Evolutionary conservation across 1,284 basidiomycete genomes (phyloP), one percentile per base, ranked within the genome.

Genomic region (Rhizopogon hawkerae): DNA sequence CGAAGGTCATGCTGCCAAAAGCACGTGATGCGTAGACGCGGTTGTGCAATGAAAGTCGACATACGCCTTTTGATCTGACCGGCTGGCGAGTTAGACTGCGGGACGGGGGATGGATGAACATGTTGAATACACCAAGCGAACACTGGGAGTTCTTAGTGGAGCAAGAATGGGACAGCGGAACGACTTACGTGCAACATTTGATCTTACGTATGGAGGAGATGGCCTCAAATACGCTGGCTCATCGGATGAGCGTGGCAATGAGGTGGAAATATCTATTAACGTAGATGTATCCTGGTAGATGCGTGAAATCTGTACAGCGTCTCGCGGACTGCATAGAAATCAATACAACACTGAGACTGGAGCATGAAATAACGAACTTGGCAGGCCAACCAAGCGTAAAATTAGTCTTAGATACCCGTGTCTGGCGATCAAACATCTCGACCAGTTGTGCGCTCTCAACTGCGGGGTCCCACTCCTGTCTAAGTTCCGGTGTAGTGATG

Each of bases 1-100:
- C 87, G 85, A n/a, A 97, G 79, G 67, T 96, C 89, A 70, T 97
- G 95, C 58, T 93, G 89, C 90, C 92, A 97, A 65, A 95, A 95
- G 59, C 89, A 91, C 1, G 90, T 93, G 51, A 96, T 79, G 18
- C 88, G 81, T 21, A 92, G 68, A 52, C 72, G 68, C n/a, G 62
- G 64, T 48, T 58, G 29, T 10, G 53, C 24, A 24, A 48, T 41
- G 38, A 16, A 53, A 24, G 48, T 52, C 3, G 62, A 65, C 38
- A 67, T 54, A n/a, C 53, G 65, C 62, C 47, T 65, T 61, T 65
- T 56, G 57, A 57, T 64, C 51, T 69, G 65, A 55, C 74, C 60
- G 57, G 70, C 62, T 55, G 65, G 63, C 48, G 50, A 51, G 53
- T 29, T 59, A 59, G 14, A 58, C 57, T 23, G 69, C 56, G 54